These are phyloP conservation scores for Manihot esculenta DNA, from an alignment of 441 rosid genomes.

Conservation along the genomic window DNA sequence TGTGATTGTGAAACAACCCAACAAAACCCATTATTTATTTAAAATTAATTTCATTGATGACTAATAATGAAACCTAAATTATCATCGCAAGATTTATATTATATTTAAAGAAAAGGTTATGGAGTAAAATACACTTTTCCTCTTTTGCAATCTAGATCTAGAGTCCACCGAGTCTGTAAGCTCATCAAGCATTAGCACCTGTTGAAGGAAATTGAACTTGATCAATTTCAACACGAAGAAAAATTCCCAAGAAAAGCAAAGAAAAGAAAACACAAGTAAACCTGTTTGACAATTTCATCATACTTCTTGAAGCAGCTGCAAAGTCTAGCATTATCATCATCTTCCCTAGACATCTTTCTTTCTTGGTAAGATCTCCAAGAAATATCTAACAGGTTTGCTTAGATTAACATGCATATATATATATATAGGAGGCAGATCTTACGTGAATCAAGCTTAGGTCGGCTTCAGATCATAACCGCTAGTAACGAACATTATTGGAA, in stretches of 20 bases:
- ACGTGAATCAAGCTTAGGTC: neutral
- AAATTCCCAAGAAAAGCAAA: neutral
- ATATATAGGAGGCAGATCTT: neutral
- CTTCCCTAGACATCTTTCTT: neutral
- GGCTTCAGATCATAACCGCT: constrained; percentile 13
- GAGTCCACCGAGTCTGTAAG: neutral
- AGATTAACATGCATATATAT: neutral
- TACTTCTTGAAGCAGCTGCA: constrained; percentile 13
- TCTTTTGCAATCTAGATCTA: neutral
- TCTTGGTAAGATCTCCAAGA: too few relatives aligned
- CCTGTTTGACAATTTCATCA: constrained; percentile 20
- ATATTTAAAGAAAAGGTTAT: neutral
- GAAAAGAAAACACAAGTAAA: too few relatives aligned
- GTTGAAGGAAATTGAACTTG: neutral
- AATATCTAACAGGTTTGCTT: too few relatives aligned
- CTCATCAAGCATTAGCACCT: constrained; percentile 14
- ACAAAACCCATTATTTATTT: too few relatives aligned
- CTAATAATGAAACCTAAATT: too few relatives aligned
- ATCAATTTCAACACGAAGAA: neutral
- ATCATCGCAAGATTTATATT: too few relatives aligned
- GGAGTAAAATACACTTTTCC: neutral
- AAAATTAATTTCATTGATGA: too few relatives aligned
- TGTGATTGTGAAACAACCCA: too few relatives aligned
- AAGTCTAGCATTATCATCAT: constrained; percentile 10
- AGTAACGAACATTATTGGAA: constrained; percentile 1